Evolutionary conservation across 2,329 filamentous ascomycete species (phyloP).

Genomic region (Nemania abortiva): DNA sequence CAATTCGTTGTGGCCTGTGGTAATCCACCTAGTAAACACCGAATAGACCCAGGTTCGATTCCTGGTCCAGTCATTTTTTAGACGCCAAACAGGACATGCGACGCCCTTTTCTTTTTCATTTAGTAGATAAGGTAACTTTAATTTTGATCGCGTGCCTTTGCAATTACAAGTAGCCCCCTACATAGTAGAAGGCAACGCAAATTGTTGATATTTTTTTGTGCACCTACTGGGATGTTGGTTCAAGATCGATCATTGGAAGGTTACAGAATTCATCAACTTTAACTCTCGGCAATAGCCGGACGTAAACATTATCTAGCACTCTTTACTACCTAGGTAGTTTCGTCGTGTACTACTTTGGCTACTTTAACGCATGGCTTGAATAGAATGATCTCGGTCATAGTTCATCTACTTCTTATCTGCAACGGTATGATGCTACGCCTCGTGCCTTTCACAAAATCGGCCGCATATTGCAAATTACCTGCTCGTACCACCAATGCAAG

Average conservation of each 20-base stretch:
- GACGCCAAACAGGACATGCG: too few species aligned
- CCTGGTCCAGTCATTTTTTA: conserved; percentile 22
- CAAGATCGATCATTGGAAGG: too few species aligned
- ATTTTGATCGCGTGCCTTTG: too few species aligned
- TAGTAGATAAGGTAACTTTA: too few species aligned
- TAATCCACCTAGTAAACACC: conserved; percentile 7
- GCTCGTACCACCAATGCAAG: not conserved
- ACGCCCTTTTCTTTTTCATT: too few species aligned
- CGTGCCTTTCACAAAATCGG: not conserved
- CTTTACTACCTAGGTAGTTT: not conserved
- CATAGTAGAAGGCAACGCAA: too few species aligned
- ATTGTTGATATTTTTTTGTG: too few species aligned
- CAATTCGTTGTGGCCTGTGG: conserved; percentile 23
- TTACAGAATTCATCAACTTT: not conserved
- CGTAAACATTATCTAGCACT: not conserved
- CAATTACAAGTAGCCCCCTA: too few species aligned
- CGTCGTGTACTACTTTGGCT: not conserved
- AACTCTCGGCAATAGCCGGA: not conserved
- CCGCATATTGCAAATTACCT: conserved; percentile 31
- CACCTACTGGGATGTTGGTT: too few species aligned
- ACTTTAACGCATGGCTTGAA: not conserved
- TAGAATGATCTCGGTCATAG: not conserved
- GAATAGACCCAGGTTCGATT: conserved; percentile 31
- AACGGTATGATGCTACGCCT: not conserved
- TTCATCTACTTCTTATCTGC: conserved; percentile 7